Evolutionary conservation across 148 eudicot species (phyloP).

Genomic region (Pharnaceum exiguum): DNA sequence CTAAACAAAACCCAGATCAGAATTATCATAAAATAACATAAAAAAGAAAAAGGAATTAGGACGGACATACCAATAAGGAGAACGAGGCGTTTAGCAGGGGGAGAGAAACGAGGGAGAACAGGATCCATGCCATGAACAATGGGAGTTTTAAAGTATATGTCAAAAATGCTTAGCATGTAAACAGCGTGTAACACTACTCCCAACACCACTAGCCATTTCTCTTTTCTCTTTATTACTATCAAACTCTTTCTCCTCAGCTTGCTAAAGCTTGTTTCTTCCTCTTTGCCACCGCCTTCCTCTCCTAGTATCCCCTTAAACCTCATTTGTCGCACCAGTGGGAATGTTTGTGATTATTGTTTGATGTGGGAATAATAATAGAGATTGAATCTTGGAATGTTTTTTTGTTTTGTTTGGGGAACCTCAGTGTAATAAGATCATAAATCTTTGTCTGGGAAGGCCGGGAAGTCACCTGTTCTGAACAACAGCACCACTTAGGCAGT

Average conservation of each 20-base stretch:
- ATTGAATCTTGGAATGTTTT: too few relatives aligned
- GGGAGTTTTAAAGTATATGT: slow-evolving; percentile 89
- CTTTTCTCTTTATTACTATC: slow-evolving; percentile 44
- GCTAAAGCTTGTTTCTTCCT: slow-evolving; percentile 14
- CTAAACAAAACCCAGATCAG: slow-evolving; percentile 14
- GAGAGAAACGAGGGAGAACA: slow-evolving; percentile 62
- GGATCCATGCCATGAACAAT: slow-evolving; percentile 99
- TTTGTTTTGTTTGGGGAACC: too few relatives aligned
- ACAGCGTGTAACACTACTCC: slow-evolving; percentile 83
- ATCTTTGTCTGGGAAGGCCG: too few relatives aligned
- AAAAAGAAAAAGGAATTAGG: neutral
- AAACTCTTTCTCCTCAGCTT: slow-evolving; percentile 30
- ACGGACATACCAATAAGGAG: slow-evolving; percentile 57
- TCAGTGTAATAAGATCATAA: too few relatives aligned
- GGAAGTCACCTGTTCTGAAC: too few relatives aligned
- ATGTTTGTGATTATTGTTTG: neutral
- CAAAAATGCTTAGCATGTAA: slow-evolving; percentile 95
- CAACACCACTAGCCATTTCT: slow-evolving; percentile 75
- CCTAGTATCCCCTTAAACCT: slow-evolving; percentile 51
- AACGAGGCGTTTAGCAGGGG: slow-evolving; percentile 91
- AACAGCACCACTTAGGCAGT: too few relatives aligned
- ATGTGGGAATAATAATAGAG: too few relatives aligned
- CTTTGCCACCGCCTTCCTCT: slow-evolving; percentile 1
- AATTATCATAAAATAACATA: neutral
- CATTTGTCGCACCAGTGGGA: slow-evolving; percentile 8